These are phyloP conservation scores for Sugiyamaella lignohabitans DNA, from an alignment of 805 yeast species.

Conservation along the genomic window DNA sequence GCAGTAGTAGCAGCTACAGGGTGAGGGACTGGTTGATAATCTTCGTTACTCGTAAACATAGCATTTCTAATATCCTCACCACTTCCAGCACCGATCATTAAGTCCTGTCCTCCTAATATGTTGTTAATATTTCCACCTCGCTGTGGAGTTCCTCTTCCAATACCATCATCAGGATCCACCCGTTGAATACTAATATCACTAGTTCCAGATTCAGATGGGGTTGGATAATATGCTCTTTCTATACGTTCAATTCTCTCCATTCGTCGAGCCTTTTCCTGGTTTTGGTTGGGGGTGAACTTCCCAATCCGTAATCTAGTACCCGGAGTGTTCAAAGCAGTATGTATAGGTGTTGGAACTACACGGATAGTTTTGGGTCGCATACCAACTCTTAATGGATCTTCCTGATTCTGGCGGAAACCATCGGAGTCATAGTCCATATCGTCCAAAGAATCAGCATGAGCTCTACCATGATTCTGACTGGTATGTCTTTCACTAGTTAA, in stretches of 20 bases:
- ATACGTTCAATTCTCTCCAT: conserved; percentile 7
- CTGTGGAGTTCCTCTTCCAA: background rate
- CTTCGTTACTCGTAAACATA: background rate
- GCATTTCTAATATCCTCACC: background rate
- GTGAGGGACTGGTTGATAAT: background rate
- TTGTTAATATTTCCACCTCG: background rate
- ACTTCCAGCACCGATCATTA: background rate
- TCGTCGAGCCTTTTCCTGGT: too few relatives aligned
- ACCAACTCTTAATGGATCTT: too few relatives aligned
- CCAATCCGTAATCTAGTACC: too few relatives aligned
- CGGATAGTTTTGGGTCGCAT: too few relatives aligned
- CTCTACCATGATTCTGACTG: too few relatives aligned
- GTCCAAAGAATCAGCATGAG: too few relatives aligned
- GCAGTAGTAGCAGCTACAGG: background rate
- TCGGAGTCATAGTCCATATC: too few relatives aligned
- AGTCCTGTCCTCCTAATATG: background rate
- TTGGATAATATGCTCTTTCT: conserved; percentile 14
- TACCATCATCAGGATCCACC: background rate
- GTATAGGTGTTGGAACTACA: too few relatives aligned
- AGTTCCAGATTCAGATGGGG: conserved; percentile 23
- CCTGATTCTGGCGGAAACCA: too few relatives aligned
- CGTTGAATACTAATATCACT: conserved; percentile 6
- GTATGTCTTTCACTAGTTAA: too few relatives aligned
- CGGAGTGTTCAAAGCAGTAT: too few relatives aligned
- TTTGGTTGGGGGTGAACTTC: too few relatives aligned